Evolutionary conservation across 2,329 filamentous ascomycete species (phyloP).

Genomic region (Apiospora koreana): DNA sequence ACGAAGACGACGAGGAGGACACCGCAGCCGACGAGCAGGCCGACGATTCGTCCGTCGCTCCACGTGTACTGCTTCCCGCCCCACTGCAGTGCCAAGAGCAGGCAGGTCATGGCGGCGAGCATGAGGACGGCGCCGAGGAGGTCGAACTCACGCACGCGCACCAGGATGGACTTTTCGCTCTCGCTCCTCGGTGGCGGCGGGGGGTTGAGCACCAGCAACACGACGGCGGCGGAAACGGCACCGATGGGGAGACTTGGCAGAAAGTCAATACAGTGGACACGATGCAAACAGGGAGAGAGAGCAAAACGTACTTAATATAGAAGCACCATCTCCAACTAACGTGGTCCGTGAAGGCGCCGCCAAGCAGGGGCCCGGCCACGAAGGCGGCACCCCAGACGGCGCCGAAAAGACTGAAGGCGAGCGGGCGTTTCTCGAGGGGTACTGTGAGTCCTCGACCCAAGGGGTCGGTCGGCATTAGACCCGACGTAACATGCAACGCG

Average conservation of each 20-base stretch:
- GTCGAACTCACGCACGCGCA: constrained; percentile 49
- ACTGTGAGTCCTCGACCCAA: neutral
- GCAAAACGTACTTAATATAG: constrained; percentile 19
- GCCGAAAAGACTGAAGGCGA: constrained; percentile 17
- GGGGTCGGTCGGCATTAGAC: constrained; percentile 43
- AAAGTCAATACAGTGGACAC: neutral
- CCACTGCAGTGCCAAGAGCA: constrained; percentile 59
- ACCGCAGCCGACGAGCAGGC: constrained; percentile 51
- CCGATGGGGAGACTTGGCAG: constrained; percentile 42
- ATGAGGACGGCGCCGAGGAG: constrained; percentile 50
- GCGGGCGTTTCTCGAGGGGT: constrained; percentile 20
- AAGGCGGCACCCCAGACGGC: constrained; percentile 20
- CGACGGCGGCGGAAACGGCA: constrained; percentile 47
- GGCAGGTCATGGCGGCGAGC: constrained; percentile 52
- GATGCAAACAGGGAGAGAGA: neutral
- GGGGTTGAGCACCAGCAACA: constrained; percentile 48
- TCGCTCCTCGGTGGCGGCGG: constrained; percentile 35
- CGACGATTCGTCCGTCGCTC: constrained; percentile 49
- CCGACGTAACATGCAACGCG: constrained; percentile 33
- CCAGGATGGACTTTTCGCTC: constrained; percentile 32
- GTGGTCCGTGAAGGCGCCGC: constrained; percentile 19
- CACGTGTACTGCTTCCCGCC: constrained; percentile 55
- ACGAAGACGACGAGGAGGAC: constrained; percentile 49
- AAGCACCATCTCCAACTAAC: constrained; percentile 25
- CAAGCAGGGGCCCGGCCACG: constrained; percentile 20